Base-by-base conservation (phyloP, 306 rosid species). In the Lagenaria siceraria region DNA sequence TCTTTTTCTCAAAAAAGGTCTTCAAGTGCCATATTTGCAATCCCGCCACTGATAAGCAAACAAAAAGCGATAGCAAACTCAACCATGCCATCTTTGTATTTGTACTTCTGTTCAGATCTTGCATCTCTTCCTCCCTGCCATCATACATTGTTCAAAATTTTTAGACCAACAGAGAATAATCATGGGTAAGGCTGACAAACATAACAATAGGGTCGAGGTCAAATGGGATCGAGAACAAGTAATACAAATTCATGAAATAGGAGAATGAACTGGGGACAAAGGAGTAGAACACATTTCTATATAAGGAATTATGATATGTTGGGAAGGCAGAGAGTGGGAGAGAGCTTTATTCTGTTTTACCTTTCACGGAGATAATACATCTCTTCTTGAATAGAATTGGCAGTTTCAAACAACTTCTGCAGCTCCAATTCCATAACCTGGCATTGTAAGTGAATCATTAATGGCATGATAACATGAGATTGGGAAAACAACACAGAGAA, bases 61-160 rank as follows among this genome's bases (percentile, higher is more conserved):
- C 82, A 5, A 86, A 7, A 38, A 95, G 91, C 8, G 99, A 92
- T 7, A 95, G 91, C 38, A 92, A 71, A 85, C 96, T 86, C 84
- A 95, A 80, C 93, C 89, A 85, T 75, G 89, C 88, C 99, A 95
- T 95, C 82, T 80, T 88, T 54, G 77, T 64, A 84, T 86, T 84
- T 24, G 99, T 95, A 42, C 85, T 46, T 81, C 3, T 87, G 83
- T 95, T 95, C 35, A 95, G 93, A 62, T 85, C 97, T 81, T 95
- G 97, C 99, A 95, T 95, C 80, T 92, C 93, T 80, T 88, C 93
- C 79, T 95, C 99, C 86, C 97, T 95, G 90, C 61, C n/a, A 46
- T 4, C 24, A 48, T 8, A 48, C 4, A 65, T 65, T n/a, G 73
- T 65, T 21, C 33, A 22, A 13, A 42, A 21, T 68, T 21, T 51